Evolutionary conservation across 805 yeast species (phyloP).

Genomic region (Yarrowia alimentaria): DNA sequence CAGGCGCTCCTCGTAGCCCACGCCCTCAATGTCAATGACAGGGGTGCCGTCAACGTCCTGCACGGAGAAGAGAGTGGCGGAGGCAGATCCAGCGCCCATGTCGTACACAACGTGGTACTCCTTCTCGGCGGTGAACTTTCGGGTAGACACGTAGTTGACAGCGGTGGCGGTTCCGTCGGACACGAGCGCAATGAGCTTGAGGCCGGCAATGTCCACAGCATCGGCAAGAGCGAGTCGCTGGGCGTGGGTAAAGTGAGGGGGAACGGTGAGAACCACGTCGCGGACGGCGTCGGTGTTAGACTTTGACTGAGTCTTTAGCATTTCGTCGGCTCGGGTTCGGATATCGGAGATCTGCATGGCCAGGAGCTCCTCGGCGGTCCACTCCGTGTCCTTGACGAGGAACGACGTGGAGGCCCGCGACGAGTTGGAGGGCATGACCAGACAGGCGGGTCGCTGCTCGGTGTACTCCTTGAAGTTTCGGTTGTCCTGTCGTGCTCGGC

Average conservation of each 20-base stretch:
- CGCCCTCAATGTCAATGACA: conserved; percentile 63
- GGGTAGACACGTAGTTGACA: conserved; percentile 66
- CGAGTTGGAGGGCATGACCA: conserved; percentile 45
- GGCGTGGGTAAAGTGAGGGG: conserved; percentile 62
- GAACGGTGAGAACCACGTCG: conserved; percentile 74
- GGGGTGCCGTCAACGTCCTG: conserved; percentile 44
- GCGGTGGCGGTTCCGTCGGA: conserved; percentile 95
- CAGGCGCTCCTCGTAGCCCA: conserved; percentile 61
- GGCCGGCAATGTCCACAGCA: conserved; percentile 67
- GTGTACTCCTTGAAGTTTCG: conserved; percentile 53
- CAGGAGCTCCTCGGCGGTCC: conserved; percentile 67
- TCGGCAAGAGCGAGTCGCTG: conserved; percentile 73
- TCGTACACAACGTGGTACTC: conserved; percentile 76
- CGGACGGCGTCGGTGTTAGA: conserved; percentile 50
- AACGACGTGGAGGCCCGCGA: conserved; percentile 59
- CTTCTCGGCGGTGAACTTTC: conserved; percentile 47
- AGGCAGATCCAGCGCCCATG: conserved; percentile 89
- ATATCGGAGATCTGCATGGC: conserved; percentile 80
- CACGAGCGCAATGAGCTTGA: conserved; percentile 63
- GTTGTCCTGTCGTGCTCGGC: conserved; percentile 33
- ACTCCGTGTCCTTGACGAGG: conserved; percentile 45
- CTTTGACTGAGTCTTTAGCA: conserved; percentile 47
- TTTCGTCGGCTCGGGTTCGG: conserved; percentile 58
- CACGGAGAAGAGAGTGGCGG: conserved; percentile 78
- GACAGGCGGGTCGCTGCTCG: conserved; percentile 58